Conservation (phyloP, 305 asterid genomes). For the Solanum hybrid region DNA sequence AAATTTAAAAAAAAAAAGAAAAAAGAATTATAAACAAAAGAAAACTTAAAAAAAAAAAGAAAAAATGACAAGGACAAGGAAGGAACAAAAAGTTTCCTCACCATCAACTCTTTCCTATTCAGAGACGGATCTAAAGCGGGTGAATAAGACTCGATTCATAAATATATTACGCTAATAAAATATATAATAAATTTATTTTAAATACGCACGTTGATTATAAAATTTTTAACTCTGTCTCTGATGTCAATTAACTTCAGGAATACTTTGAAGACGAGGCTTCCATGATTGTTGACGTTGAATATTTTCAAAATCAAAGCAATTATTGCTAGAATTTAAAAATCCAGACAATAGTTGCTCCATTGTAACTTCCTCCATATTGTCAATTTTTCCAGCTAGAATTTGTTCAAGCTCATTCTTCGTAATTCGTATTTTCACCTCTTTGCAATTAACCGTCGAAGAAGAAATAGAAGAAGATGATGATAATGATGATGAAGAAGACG, state of each 20-base stretch:
- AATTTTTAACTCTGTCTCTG: neutral
- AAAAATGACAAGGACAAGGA: neutral
- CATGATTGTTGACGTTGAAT: conserved; percentile 13
- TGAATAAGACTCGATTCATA: neutral
- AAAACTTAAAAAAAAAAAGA: neutral
- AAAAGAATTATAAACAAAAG: neutral
- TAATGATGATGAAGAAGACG: neutral
- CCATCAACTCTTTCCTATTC: neutral
- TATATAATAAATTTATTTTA: neutral
- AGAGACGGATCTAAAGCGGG: neutral
- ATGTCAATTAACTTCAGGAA: conserved; percentile 19
- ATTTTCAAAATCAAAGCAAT: neutral
- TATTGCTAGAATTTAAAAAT: conserved; percentile 2
- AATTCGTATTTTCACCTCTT: conserved; percentile 19
- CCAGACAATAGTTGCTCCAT: conserved; percentile 23
- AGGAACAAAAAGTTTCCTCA: neutral
- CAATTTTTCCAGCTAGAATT: conserved; percentile 9
- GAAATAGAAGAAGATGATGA: neutral
- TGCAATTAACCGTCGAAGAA: neutral
- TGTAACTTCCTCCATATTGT: conserved; percentile 17
- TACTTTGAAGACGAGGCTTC: conserved; percentile 28
- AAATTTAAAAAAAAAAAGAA: neutral
- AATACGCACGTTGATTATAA: neutral
- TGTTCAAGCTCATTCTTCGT: conserved; percentile 19
- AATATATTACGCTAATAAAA: neutral